Conservation (phyloP, 75 land plant species). For the Pinus albicaulis region DNA sequence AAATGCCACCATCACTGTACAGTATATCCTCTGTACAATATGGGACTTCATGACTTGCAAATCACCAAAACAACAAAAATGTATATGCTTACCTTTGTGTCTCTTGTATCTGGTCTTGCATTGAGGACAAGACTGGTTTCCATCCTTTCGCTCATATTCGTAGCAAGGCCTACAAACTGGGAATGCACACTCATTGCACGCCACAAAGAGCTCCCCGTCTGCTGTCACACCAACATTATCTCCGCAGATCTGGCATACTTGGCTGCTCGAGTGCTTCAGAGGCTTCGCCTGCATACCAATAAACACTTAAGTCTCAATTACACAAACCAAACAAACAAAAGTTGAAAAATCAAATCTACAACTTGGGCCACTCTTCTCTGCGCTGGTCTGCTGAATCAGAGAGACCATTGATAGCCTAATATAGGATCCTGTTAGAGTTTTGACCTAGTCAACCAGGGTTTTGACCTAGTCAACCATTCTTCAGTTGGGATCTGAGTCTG, state of each 20-base stretch:
- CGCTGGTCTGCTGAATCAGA: no score
- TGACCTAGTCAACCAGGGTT: no score
- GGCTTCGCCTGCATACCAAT: constrained; percentile 63
- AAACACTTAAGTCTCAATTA: not conserved
- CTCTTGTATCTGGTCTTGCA: constrained; percentile 92
- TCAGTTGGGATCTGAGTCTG: no score
- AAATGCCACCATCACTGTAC: no score
- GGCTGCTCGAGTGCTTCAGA: constrained; percentile 48
- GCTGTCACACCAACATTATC: constrained; percentile 76
- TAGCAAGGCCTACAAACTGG: constrained; percentile 91
- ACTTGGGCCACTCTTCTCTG: no score
- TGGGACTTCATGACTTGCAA: not conserved
- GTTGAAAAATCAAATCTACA: no score
- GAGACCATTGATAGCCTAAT: no score
- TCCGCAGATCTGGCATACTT: constrained; percentile 85
- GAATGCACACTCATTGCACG: constrained; percentile 91
- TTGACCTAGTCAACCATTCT: no score
- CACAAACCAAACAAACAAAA: not conserved
- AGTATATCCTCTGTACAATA: not conserved
- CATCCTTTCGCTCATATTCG: constrained; percentile 93
- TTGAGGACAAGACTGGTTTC: constrained; percentile 81
- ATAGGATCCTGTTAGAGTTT: no score
- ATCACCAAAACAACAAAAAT: not conserved
- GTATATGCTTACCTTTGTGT: constrained; percentile 60
- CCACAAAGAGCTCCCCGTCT: constrained; percentile 78